Evolutionary conservation across 768 basidiomycete genomes (phyloP).

Genomic region (Hygrocybe punicea): DNA sequence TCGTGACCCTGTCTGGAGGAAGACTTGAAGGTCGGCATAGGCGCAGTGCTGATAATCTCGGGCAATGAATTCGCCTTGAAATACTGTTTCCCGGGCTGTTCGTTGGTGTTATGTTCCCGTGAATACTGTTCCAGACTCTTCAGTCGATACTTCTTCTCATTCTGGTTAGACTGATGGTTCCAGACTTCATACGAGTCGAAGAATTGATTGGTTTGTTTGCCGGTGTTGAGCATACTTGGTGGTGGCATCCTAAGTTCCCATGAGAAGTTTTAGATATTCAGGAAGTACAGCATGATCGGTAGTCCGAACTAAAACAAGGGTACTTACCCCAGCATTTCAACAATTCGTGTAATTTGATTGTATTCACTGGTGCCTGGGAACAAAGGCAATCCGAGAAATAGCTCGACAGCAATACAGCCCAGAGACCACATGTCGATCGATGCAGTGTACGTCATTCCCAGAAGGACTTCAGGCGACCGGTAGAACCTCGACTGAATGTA

Average conservation of each 20-base stretch:
- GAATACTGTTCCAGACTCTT: slow-evolving; percentile 96
- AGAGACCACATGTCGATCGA: slow-evolving; percentile 99
- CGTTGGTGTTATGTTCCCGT: slow-evolving; percentile 89
- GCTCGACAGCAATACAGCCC: slow-evolving; percentile 97
- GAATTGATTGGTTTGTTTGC: slow-evolving; percentile 93
- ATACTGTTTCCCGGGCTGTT: slow-evolving; percentile 98
- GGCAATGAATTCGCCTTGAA: slow-evolving; percentile 92
- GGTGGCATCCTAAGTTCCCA: slow-evolving; percentile 69
- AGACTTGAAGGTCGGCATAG: slow-evolving; percentile 81
- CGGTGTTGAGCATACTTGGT: slow-evolving; percentile 88
- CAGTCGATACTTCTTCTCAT: slow-evolving; percentile 79
- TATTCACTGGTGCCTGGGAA: slow-evolving; percentile 99
- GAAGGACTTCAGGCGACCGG: slow-evolving; percentile 93
- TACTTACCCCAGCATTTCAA: slow-evolving; percentile 96
- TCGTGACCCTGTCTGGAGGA: slow-evolving; percentile 70
- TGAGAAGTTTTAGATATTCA: neutral
- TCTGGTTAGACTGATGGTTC: slow-evolving; percentile 63
- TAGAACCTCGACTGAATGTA: slow-evolving; percentile 99
- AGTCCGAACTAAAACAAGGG: neutral
- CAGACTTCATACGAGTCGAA: slow-evolving; percentile 73
- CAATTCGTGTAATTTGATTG: slow-evolving; percentile 94
- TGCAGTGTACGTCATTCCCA: slow-evolving; percentile 91
- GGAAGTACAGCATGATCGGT: neutral
- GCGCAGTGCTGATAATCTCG: slow-evolving; percentile 94
- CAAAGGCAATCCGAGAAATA: slow-evolving; percentile 92